phyloP scores from a whole-genome alignment of 2,329 filamentous ascomycete species.

The Fusarium sp. region DNA sequence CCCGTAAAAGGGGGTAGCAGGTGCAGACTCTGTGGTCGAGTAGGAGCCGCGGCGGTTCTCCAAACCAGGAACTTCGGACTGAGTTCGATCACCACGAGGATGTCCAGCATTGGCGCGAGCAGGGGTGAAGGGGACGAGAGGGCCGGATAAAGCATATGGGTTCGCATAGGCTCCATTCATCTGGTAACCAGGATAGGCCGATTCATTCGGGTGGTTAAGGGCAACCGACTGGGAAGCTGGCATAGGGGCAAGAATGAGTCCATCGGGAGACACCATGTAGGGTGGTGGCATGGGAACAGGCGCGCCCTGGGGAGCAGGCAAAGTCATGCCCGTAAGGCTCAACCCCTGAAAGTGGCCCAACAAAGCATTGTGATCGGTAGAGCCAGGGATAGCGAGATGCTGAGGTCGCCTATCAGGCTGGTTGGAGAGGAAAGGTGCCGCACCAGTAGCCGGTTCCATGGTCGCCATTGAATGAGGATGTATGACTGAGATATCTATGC shows the following conservation, averaged over 20 bases:
- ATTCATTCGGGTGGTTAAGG: constrained; percentile 47
- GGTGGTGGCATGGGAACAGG: constrained; percentile 47
- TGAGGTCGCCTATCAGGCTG: constrained; percentile 43
- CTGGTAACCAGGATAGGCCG: constrained; percentile 46
- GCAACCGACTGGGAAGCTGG: constrained; percentile 46
- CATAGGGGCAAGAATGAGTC: constrained; percentile 50
- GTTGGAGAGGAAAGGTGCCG: constrained; percentile 44
- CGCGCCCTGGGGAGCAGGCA: constrained; percentile 42
- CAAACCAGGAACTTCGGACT: constrained; percentile 66
- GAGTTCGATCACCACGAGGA: constrained; percentile 56
- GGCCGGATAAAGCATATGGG: constrained; percentile 48
- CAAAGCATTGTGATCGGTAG: constrained; percentile 44
- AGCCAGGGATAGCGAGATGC: constrained; percentile 42
- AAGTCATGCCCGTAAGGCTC: constrained; percentile 48
- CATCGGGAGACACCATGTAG: constrained; percentile 51
- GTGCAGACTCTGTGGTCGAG: constrained; percentile 72
- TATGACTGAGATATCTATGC: constrained; percentile 45
- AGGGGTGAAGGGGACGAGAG: constrained; percentile 61
- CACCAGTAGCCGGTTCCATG: constrained; percentile 49
- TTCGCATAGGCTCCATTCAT: constrained; percentile 47
- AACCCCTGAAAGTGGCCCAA: constrained; percentile 50
- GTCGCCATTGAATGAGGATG: constrained; percentile 42
- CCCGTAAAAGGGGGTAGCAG: constrained; percentile 70
- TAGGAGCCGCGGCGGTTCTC: constrained; percentile 74
- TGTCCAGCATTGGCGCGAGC: constrained; percentile 55